A percentile compares a stretch with the other conserved stretches of the same genome.
These are phyloP conservation scores for Russula olivacea DNA, from an alignment of 768 basidiomycete genomes.

Conservation along the genomic window DNA sequence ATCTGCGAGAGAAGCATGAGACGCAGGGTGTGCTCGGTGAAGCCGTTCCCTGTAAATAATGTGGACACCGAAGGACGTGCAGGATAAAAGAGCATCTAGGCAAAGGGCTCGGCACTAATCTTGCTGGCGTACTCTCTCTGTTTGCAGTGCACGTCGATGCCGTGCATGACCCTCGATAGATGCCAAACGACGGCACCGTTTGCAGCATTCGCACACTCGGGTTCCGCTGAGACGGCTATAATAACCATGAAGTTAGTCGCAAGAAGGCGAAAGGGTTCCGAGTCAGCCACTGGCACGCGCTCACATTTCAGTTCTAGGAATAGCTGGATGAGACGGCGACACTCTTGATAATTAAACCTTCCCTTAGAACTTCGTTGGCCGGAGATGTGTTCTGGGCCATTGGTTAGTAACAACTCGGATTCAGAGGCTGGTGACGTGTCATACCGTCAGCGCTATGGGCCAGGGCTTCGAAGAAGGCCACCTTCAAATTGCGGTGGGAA, in stretches of 20 bases:
- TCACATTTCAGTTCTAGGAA: slow-evolving; percentile 15
- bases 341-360: slow-evolving; percentile 14
- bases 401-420: background rate
- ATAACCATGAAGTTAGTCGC: background rate
- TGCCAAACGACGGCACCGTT: slow-evolving; percentile 13
- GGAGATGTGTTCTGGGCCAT: slow-evolving; percentile 9
- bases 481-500: slow-evolving; percentile 7
- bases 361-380: slow-evolving; percentile 1
- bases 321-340: slow-evolving; percentile 5
- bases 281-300: background rate
- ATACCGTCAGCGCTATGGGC: slow-evolving; percentile 14
- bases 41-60: slow-evolving; percentile 8
- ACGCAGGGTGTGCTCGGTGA: slow-evolving; percentile 5
- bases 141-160: slow-evolving; percentile 5
- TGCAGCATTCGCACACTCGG: slow-evolving; percentile 1
- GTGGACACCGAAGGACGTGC: slow-evolving; percentile 10
- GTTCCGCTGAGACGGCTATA: background rate
- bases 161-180: slow-evolving; percentile 11
- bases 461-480: slow-evolving; percentile 9
- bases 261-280: background rate
- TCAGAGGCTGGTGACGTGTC: background rate
- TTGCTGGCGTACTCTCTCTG: background rate
- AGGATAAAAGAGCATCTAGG: slow-evolving; percentile 5
- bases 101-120: background rate
- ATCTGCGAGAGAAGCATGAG: background rate